A percentile compares a stretch with the other conserved stretches of the same genome.
phyloP scores from a whole-genome alignment of 108 stramenopile genomes.

The Aurantiochytrium sp. region DNA sequence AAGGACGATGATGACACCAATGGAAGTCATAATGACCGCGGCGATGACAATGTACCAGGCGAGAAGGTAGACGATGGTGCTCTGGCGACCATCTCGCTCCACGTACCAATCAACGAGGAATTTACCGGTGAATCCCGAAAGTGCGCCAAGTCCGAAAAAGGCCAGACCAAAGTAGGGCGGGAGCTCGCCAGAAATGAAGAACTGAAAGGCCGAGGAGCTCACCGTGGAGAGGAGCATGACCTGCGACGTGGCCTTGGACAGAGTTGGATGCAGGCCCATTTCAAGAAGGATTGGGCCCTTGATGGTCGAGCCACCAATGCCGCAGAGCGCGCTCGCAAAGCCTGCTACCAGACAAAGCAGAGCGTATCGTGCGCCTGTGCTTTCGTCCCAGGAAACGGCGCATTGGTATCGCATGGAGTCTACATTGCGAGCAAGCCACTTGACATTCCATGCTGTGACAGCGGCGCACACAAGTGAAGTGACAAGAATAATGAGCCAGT shows the following conservation, averaged over 20 bases:
- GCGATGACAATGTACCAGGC: neutral
- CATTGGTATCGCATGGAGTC: neutral
- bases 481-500: neutral
- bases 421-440: neutral
- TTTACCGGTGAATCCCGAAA: neutral
- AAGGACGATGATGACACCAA: neutral
- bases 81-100: neutral
- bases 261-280: neutral
- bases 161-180: neutral
- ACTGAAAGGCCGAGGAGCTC: neutral
- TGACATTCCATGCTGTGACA: neutral
- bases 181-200: neutral
- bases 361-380: neutral
- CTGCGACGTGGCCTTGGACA: neutral
- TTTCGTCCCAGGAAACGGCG: neutral
- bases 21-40: neutral
- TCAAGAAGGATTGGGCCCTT: neutral
- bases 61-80: conserved; percentile 6
- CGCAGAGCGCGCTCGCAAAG: neutral
- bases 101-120: conserved; percentile 5
- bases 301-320: neutral
- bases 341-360: neutral
- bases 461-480: neutral
- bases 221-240: conserved; percentile 7
- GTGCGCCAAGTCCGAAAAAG: neutral